Conservation (phyloP, 2,329 filamentous ascomycete genomes). For the Alternaria gaisen region DNA sequence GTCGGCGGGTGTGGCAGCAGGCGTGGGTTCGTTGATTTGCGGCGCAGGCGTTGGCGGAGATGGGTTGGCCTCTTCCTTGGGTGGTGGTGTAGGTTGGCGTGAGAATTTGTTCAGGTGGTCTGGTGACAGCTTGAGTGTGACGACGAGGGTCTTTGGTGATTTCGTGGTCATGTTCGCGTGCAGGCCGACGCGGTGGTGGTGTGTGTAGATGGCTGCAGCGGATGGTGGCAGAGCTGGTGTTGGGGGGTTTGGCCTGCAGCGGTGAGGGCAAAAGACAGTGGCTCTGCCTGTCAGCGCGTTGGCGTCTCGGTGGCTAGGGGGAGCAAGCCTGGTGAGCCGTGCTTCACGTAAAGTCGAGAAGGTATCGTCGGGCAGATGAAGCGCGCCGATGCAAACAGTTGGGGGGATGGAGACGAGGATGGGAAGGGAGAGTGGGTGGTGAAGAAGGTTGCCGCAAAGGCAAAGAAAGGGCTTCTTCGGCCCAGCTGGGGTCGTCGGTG, state of each 20-base stretch:
- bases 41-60: slow-evolving; percentile 50
- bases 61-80: slow-evolving; percentile 48
- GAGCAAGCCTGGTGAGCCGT: slow-evolving; percentile 5
- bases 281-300: slow-evolving; percentile 22
- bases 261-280: slow-evolving; percentile 14
- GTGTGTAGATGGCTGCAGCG: slow-evolving; percentile 27
- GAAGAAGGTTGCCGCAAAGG: slow-evolving; percentile 13
- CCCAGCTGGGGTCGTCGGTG: slow-evolving; percentile 20
- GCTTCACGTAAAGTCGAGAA: slow-evolving; percentile 11
- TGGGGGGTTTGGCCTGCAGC: slow-evolving; percentile 10
- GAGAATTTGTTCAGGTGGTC: slow-evolving; percentile 42
- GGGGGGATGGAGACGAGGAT: slow-evolving; percentile 6
- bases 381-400: slow-evolving; percentile 7
- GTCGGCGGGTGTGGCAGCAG: slow-evolving; percentile 54
- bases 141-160: slow-evolving; percentile 42
- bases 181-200: slow-evolving; percentile 32
- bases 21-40: slow-evolving; percentile 48
- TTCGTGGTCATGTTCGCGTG: slow-evolving; percentile 47
- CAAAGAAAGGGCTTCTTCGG: slow-evolving; percentile 20
- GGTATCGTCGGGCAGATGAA: slow-evolving; percentile 13
- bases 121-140: slow-evolving; percentile 47
- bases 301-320: slow-evolving; percentile 13
- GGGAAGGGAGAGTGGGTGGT: slow-evolving; percentile 12
- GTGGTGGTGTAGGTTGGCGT: slow-evolving; percentile 32
- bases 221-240: slow-evolving; percentile 23